Base-by-base conservation (phyloP, 1,284 basidiomycete species). In the Waitea zeae region DNA sequence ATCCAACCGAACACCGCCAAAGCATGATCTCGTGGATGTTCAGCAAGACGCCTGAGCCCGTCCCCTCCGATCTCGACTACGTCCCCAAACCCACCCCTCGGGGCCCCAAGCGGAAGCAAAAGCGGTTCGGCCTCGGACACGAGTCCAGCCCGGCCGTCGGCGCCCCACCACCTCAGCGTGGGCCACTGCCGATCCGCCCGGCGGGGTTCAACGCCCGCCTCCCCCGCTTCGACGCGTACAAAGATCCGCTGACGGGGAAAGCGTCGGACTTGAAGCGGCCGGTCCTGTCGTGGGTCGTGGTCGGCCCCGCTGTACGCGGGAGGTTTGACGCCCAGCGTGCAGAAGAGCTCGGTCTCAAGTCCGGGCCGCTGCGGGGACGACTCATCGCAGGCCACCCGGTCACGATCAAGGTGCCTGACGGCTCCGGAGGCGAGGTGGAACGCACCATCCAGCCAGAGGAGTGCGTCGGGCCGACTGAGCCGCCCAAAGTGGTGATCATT, bases 261-360 rank as follows among this genome's bases (percentile, higher is more conserved):
- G n/a, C 33, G 6, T 17, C 30, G n/a, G 14, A 14, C 4, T 36
- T 34, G 24, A 32, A 31, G 20, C 22, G 22, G n/a, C 52, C 60
- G 5, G 58, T 64, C 2, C 39, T 71, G n/a, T 64, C 65, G 4
- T 95, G 90, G 50, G 63, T 92, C 17, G 53, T 80, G 29, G 64
- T 84, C 33, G 86, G 87, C 0, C 83, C 88, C 0, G 62, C 62
- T 2, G 60, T 77, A 26, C 72, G 87, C 3, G 90, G 90, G n/a
- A 88, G 84, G 52, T 93, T 97, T 48, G 70, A 93, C 42, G 71
- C 56, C 0, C 54, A 56, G 38, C 75, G 70, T 42, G 86, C 89
- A 0, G 49, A 60, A 4, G 65, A 58, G 20, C 59, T 89, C 1
- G 77, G 79, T 6, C 59, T 97, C 3, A 63, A 68, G 2, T 57